Evolutionary conservation across 2,329 filamentous ascomycete species (phyloP).

Genomic region (Epichloe gansuensis): DNA sequence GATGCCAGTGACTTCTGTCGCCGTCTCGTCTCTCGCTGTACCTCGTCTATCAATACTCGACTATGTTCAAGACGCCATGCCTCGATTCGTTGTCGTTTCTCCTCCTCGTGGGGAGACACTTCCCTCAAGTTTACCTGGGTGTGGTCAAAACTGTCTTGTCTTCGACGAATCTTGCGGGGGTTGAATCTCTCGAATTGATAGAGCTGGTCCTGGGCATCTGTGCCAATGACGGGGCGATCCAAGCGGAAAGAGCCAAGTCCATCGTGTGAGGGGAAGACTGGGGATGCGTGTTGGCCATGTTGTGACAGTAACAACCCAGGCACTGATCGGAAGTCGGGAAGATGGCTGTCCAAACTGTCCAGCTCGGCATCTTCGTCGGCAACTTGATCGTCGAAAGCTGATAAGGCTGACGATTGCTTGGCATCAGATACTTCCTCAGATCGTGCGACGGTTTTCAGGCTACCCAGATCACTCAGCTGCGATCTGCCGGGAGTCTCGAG

Average conservation of each 20-base stretch:
- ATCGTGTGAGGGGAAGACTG: constrained; percentile 82
- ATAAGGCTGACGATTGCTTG: constrained; percentile 23
- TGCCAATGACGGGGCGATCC: constrained; percentile 38
- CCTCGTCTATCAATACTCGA: constrained; percentile 70
- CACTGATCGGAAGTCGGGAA: constrained; percentile 71
- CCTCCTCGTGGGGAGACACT: constrained; percentile 48
- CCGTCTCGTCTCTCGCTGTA: constrained; percentile 69
- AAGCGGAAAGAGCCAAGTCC: constrained; percentile 75
- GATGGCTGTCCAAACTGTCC: constrained; percentile 84
- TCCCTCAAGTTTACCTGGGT: constrained; percentile 38
- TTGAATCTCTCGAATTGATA: constrained; percentile 85
- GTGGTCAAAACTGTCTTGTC: constrained; percentile 39
- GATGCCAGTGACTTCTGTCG: constrained; percentile 50
- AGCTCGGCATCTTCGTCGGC: constrained; percentile 63
- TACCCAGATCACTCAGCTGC: constrained; percentile 68
- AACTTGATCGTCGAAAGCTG: constrained; percentile 24
- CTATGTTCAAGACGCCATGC: constrained; percentile 88
- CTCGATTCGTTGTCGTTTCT: constrained; percentile 76
- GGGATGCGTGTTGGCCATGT: constrained; percentile 34
- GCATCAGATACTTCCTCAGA: constrained; percentile 40
- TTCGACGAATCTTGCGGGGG: constrained; percentile 48
- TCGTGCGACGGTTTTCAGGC: constrained; percentile 54
- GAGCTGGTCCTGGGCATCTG: constrained; percentile 64
- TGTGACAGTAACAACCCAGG: constrained; percentile 20
- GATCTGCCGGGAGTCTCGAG: constrained; percentile 57